Evolutionary conservation across 78 protist species (phyloP), one percentile per base, ranked within the genome.

Genomic region (Dictyostelium discoideum): DNA sequence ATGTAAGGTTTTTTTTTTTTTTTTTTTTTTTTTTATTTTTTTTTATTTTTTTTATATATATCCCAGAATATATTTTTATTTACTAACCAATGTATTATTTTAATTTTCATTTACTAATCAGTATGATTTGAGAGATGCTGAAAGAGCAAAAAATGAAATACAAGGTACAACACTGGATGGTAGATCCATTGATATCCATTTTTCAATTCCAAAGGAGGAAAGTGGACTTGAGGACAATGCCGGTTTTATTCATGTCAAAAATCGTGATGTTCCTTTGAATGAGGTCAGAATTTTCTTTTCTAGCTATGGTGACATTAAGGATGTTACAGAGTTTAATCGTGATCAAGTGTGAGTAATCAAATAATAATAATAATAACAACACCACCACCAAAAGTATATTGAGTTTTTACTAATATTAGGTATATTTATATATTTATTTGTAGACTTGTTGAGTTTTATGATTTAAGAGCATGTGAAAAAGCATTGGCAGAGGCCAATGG

Each of bases 51-150:
- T 32, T 32, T 32, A 32, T 32, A 32, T 32, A 32, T 32, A 32
- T 32, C 37, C 1, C 37, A 32, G 1, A 32, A 32, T 32, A 32
- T 32, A 32, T 88, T 77, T 10, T n/a, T n/a, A n/a, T n/a, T n/a
- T n/a, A n/a, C n/a, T n/a, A n/a, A n/a, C n/a, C n/a, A n/a, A n/a
- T n/a, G n/a, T n/a, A n/a, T n/a, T n/a, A n/a, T n/a, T n/a, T 50
- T 50, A 67, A 20, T 3, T 16, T 10, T 46, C 29, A 46, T 29
- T 29, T 39, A 73, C 16, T 18, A 16, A 89, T 20, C 60, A 92
- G 96, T 92, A 50, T 72, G 96, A 92, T 84, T 67, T 92, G 29
- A 83, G 96, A 84, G 87, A 83, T 84, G 96, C 96, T 57, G 92
- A 92, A 48, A 74, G 72, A 84, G 96, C 96, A 0, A 92, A 84